Percentiles rank a stretch among this genome's conserved stretches.
These are phyloP conservation scores for Allium sativum DNA, from an alignment of 106 monocot species.

Conservation along the genomic window DNA sequence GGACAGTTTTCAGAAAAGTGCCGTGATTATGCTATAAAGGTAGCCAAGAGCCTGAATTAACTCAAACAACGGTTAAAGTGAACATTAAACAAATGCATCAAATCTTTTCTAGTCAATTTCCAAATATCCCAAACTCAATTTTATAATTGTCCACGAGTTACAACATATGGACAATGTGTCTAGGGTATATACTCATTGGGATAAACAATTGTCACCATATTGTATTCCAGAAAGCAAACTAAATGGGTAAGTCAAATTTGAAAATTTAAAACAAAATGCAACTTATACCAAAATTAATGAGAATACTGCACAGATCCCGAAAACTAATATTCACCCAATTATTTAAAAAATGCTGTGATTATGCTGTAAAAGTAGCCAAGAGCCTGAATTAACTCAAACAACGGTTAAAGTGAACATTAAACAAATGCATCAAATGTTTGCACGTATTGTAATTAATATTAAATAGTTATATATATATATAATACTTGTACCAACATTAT, in stretches of 20 bases:
- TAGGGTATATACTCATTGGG: not conserved
- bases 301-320: not conserved
- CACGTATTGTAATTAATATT: too few species aligned
- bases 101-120: conserved; percentile 2
- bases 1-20: not conserved
- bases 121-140: conserved; percentile 7
- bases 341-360: conserved; percentile 3
- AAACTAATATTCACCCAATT: not conserved
- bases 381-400: too few species aligned
- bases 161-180: not conserved
- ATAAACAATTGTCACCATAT: not conserved
- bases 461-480: too few species aligned
- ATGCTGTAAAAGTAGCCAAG: not conserved
- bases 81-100: not conserved
- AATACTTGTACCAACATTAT: too few species aligned
- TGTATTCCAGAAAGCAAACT: not conserved
- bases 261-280: not conserved
- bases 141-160: not conserved
- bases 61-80: conserved; percentile 2
- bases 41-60: not conserved
- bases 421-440: too few species aligned
- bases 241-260: not conserved
- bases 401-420: too few species aligned
- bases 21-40: not conserved
- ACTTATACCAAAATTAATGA: not conserved